Percentiles rank a stretch among this genome's conserved stretches.
Conservation (phyloP, 2,329 filamentous ascomycete species). For the Phaeoacremonium minimum region DNA sequence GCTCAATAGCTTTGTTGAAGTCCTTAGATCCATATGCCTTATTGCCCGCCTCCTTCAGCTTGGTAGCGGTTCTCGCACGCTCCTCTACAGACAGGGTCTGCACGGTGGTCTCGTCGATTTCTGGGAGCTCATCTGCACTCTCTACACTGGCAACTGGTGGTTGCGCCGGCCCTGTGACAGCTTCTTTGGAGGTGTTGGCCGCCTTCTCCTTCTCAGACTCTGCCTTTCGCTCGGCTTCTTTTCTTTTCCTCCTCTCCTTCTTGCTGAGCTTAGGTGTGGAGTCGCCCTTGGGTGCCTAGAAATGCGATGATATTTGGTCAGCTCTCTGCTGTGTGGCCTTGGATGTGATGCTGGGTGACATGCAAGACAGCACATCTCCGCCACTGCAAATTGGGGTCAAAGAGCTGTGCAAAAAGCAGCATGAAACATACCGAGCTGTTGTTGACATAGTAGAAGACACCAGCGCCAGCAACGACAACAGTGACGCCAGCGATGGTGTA, state of each 20-base stretch:
- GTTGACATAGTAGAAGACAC: constrained; percentile 87
- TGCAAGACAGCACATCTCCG: no score
- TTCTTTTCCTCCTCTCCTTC: constrained; percentile 85
- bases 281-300: constrained; percentile 34
- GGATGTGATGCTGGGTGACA: no score
- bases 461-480: constrained; percentile 84
- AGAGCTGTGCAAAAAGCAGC: constrained; percentile 2
- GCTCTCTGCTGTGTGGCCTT: no score
- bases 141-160: constrained; percentile 50
- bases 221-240: constrained; percentile 66
- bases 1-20: constrained; percentile 87
- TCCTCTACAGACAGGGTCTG: constrained; percentile 54
- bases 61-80: constrained; percentile 80
- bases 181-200: constrained; percentile 25
- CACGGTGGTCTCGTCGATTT: constrained; percentile 57
- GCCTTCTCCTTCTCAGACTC: constrained; percentile 36
- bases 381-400: no score
- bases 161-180: constrained; percentile 26
- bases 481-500: constrained; percentile 96
- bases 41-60: constrained; percentile 93
- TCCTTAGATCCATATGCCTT: constrained; percentile 93
- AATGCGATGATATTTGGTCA: neutral
- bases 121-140: constrained; percentile 64
- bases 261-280: constrained; percentile 72
- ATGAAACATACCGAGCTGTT: constrained; percentile 46